These are phyloP conservation scores for Nemania abortiva DNA, from an alignment of 2,329 filamentous ascomycete species.

Conservation along the genomic window DNA sequence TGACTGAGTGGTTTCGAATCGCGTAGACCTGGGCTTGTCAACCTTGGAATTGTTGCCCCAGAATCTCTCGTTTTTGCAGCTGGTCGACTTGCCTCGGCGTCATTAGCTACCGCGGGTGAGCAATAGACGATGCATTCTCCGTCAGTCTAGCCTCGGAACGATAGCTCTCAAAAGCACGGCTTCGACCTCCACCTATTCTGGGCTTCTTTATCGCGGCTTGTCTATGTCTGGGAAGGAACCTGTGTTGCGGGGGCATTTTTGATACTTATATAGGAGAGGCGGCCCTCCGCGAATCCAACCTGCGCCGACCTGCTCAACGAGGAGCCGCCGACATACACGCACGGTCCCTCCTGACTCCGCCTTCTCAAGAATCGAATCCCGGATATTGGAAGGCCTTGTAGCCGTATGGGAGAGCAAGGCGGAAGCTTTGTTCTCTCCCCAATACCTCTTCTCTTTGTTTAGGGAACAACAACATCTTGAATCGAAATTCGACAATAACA, in stretches of 20 bases:
- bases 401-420: neutral
- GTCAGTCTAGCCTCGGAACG: neutral
- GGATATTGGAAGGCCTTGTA: neutral
- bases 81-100: neutral
- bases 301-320: constrained; percentile 3
- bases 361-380: neutral
- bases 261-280: neutral
- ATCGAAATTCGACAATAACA: constrained; percentile 4
- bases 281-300: neutral
- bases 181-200: neutral
- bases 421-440: neutral
- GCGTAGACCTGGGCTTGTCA: neutral
- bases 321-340: neutral
- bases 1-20: constrained; percentile 1
- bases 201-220: neutral
- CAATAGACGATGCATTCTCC: neutral
- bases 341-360: neutral
- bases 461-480: neutral
- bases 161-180: constrained; percentile 5
- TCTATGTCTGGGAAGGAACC: neutral
- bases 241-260: neutral
- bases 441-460: neutral
- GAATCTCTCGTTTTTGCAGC: neutral
- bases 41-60: neutral
- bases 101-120: neutral